These are phyloP conservation scores for Ophiosphaerella korrae DNA, from an alignment of 2,329 filamentous ascomycete genomes.

Conservation along the genomic window DNA sequence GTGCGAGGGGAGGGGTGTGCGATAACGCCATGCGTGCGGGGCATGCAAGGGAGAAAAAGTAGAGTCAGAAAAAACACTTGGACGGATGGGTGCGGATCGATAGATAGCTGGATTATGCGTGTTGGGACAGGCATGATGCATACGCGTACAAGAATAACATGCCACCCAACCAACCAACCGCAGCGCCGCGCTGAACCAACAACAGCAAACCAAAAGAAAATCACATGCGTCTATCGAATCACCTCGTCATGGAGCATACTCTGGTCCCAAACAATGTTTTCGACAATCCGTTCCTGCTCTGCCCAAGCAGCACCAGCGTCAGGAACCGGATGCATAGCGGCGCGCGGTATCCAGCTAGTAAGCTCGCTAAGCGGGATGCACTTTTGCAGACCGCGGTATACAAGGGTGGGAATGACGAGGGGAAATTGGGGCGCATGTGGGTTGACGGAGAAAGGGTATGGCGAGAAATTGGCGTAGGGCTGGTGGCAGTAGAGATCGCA, in stretches of 20 bases:
- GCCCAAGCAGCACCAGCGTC: conserved; percentile 12
- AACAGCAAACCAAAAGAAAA: conserved; percentile 11
- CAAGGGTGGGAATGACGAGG: conserved; percentile 61
- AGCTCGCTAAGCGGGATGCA: too few species aligned
- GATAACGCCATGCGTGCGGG: not conserved
- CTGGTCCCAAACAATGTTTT: conserved; percentile 27
- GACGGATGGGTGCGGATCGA: too few species aligned
- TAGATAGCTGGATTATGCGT: not conserved
- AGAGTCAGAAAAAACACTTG: not conserved
- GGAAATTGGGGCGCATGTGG: conserved; percentile 60
- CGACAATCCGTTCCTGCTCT: conserved; percentile 9
- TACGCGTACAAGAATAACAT: not conserved
- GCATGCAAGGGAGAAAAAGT: not conserved
- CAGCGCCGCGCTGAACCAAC: conserved; percentile 18
- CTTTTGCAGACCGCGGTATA: conserved; percentile 48
- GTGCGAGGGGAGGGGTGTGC: not conserved
- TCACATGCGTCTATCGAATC: conserved; percentile 9
- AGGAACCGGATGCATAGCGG: too few species aligned
- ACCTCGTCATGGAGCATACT: conserved; percentile 34
- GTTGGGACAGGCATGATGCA: not conserved
- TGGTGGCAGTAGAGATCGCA: conserved; percentile 60
- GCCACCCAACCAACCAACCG: not conserved
- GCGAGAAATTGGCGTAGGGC: conserved; percentile 53
- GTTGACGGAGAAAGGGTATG: conserved; percentile 55
- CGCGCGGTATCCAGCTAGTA: conserved; percentile 43